Base-by-base conservation (phyloP, 2,329 filamentous ascomycete genomes). In the Calycina herbarum region DNA sequence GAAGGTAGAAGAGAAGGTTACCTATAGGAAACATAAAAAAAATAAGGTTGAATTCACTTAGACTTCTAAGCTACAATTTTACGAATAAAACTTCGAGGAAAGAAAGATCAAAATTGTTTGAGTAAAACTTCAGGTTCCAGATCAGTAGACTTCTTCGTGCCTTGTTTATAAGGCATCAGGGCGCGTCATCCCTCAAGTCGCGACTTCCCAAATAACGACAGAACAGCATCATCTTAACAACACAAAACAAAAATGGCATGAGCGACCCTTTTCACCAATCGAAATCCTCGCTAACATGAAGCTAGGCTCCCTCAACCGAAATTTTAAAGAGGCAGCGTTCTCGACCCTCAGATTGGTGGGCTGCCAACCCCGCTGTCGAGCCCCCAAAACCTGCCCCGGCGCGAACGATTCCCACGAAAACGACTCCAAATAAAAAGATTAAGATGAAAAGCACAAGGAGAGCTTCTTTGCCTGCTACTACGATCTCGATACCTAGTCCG, bases 291-390 rank as follows among this genome's bases (percentile, higher is more conserved):
- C 48, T 54, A 54, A 54, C 20, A 24, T 54, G 17, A 17, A 54
- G 27, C 20, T 5, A 54, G 48, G 48, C 48, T 54, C 48, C 48
- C 24, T 54, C 48, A 24, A 24, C 48, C 20, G 8, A 54, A 27
- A 54, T 54, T 13, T 51, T 64, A 11, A 69, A 69, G 27, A 64
- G 67, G 56, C 60, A 66, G 38, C 66, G 66, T 24, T 64, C 31
- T 13, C 48, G 54, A 54, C 67, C 67, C 5, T 63, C 66, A 27
- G 57, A 67, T 20, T 68, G 65, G 67, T 69, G 65, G 67, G 64
- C 59, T 15, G 67, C 64, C 3, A 57, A 57, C 51, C 51, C 17
- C 48, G 59, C 40, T 42, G 35, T 54, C 8, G 58, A 45, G 45
- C 5, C 13, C 40, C 35, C 38, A 29, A 48, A 42, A 42, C 3